These are phyloP conservation scores for Croton setiger DNA, from an alignment of 441 rosid genomes.

Conservation along the genomic window DNA sequence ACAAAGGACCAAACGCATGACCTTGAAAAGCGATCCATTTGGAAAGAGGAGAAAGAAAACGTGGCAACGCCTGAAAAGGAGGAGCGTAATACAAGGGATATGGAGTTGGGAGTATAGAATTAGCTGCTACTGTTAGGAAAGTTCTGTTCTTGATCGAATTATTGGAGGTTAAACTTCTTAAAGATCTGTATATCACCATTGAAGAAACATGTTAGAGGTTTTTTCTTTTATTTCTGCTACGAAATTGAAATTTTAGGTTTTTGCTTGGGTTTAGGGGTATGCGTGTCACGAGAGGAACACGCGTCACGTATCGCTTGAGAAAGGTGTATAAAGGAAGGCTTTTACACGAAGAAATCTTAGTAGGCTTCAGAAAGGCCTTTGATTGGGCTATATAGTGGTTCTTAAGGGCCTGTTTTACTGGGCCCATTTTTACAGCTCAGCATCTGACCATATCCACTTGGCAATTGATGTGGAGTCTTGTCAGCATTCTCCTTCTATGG, in stretches of 20 bases:
- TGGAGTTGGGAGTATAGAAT: slow-evolving; percentile 30
- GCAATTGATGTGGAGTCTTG: background rate
- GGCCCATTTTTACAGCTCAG: background rate
- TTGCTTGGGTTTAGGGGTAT: slow-evolving; percentile 25
- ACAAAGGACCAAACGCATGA: slow-evolving; percentile 45
- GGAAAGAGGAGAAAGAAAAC: slow-evolving; percentile 36
- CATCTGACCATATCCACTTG: too few species aligned
- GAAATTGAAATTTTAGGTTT: background rate
- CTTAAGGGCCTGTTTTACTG: background rate
- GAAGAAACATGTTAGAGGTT: slow-evolving; percentile 19
- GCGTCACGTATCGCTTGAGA: slow-evolving; percentile 13
- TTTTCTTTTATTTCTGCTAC: background rate
- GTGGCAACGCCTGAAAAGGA: slow-evolving; percentile 20
- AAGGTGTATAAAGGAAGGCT: background rate
- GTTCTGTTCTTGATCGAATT: slow-evolving; percentile 28
- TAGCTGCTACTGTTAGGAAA: slow-evolving; percentile 40
- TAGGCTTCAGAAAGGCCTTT: background rate
- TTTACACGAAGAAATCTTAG: background rate
- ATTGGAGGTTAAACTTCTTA: slow-evolving; percentile 28
- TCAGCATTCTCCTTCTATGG: background rate
- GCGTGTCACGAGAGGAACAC: background rate
- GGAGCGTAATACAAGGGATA: slow-evolving; percentile 14
- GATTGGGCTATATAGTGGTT: background rate
- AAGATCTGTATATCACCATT: slow-evolving; percentile 59
- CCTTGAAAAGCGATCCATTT: slow-evolving; percentile 46